Conservation (phyloP, 2,329 filamentous ascomycete species). For the Aspergillus fumigatus region DNA sequence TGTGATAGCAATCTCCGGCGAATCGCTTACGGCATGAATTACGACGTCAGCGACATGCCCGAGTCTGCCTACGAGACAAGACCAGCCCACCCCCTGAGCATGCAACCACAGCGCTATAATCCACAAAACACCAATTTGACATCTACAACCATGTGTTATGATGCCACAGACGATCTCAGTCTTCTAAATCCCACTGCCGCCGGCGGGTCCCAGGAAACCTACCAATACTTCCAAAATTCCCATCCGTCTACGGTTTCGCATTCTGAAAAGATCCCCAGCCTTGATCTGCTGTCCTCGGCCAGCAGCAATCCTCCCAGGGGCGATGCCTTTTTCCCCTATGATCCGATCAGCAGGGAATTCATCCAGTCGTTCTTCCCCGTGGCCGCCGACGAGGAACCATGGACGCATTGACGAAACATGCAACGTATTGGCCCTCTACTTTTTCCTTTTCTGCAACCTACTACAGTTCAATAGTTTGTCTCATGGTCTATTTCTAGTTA, state of each 20-base stretch:
- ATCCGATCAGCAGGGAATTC: conserved; percentile 36
- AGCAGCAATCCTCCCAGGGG: conserved; percentile 1
- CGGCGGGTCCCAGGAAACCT: not conserved
- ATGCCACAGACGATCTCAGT: not conserved
- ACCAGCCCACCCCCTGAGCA: conserved; percentile 4
- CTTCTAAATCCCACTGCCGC: not conserved
- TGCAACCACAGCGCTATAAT: conserved; percentile 6
- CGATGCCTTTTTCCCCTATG: conserved; percentile 36
- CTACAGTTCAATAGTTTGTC: not conserved
- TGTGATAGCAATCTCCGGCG: conserved; percentile 34
- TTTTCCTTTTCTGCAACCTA: not conserved
- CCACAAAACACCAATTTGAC: not conserved
- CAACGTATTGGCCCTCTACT: not conserved
- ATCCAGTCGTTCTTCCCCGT: conserved; percentile 37
- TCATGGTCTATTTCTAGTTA: not conserved
- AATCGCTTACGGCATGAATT: conserved; percentile 31
- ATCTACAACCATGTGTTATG: not conserved
- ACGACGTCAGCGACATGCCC: conserved; percentile 34
- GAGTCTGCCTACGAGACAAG: conserved; percentile 13
- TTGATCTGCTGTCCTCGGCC: conserved; percentile 10
- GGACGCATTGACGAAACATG: conserved; percentile 12
- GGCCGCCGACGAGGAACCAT: conserved; percentile 22
- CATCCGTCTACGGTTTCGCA: not conserved
- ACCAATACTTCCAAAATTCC: not conserved
- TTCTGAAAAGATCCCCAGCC: not conserved